These are phyloP conservation scores for Termitomyces sp. DNA, from an alignment of 768 basidiomycete species.

Conservation along the genomic window DNA sequence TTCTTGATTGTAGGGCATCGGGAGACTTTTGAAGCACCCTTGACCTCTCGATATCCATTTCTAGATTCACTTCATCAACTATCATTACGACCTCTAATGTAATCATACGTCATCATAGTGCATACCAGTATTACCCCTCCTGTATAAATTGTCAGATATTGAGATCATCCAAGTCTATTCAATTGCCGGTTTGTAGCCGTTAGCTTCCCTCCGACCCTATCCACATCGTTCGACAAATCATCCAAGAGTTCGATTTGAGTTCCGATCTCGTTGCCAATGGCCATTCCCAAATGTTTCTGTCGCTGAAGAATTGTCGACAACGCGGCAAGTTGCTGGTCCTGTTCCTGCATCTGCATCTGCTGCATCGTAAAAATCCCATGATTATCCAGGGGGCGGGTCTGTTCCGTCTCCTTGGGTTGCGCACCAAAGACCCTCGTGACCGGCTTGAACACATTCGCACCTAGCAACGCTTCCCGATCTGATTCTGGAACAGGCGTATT, in stretches of 20 bases:
- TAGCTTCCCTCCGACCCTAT: slow-evolving; percentile 73
- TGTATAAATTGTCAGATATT: slow-evolving; percentile 1
- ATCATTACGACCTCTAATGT: slow-evolving; percentile 12
- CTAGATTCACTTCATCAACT: slow-evolving; percentile 7
- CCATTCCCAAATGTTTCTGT: slow-evolving; percentile 82
- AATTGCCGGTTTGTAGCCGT: slow-evolving; percentile 76
- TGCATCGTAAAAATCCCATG: slow-evolving; percentile 77
- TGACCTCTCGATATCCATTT: slow-evolving; percentile 10
- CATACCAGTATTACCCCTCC: slow-evolving; percentile 2
- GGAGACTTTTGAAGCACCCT: slow-evolving; percentile 40
- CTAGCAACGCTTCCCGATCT: slow-evolving; percentile 65
- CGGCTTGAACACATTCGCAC: slow-evolving; percentile 34
- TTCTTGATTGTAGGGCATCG: slow-evolving; percentile 46
- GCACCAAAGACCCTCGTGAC: slow-evolving; percentile 79
- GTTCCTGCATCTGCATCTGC: slow-evolving; percentile 72
- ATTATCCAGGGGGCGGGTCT: slow-evolving; percentile 85
- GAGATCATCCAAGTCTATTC: slow-evolving; percentile 60
- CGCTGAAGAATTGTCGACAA: slow-evolving; percentile 78
- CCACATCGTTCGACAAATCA: slow-evolving; percentile 69
- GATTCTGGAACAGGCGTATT: slow-evolving; percentile 40
- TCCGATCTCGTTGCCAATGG: slow-evolving; percentile 78
- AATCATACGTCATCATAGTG: slow-evolving; percentile 10
- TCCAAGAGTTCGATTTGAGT: slow-evolving; percentile 87
- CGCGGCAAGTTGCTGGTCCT: slow-evolving; percentile 77
- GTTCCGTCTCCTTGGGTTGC: slow-evolving; percentile 71